These are phyloP conservation scores for Alternaria gaisen DNA, from an alignment of 2,329 filamentous ascomycete genomes.

Conservation along the genomic window DNA sequence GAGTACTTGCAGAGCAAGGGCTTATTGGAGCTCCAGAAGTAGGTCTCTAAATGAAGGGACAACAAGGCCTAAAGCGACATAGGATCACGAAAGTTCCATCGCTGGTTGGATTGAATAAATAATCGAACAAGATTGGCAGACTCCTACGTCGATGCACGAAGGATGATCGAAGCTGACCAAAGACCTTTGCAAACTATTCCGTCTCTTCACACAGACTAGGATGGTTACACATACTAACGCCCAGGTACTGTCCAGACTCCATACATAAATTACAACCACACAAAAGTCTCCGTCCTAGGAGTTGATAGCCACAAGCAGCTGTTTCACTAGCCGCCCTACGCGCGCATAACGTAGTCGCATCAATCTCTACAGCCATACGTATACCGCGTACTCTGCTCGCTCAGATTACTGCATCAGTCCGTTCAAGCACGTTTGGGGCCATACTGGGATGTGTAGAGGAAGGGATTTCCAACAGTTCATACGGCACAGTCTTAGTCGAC, in stretches of 20 bases:
- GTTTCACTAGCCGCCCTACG: neutral
- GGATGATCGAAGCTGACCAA: neutral
- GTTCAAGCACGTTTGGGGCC: neutral
- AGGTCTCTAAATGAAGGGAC: neutral
- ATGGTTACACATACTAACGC: neutral
- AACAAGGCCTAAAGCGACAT: neutral
- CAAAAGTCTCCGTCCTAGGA: neutral
- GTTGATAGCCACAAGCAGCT: neutral
- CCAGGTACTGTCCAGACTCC: neutral
- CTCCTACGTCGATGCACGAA: neutral
- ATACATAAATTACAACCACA: neutral
- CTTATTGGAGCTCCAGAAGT: constrained; percentile 56
- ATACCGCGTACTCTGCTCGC: neutral
- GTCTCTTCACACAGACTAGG: neutral
- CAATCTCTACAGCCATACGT: neutral
- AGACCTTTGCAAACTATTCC: neutral
- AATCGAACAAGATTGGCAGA: neutral
- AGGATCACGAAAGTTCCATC: neutral
- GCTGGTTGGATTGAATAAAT: neutral
- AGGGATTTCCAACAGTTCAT: constrained; percentile 1
- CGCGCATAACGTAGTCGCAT: neutral
- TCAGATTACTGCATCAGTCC: neutral
- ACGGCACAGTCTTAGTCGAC: neutral
- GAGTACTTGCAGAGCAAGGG: constrained; percentile 78
- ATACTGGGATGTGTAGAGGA: neutral